Conservation (phyloP, 495 filamentous ascomycete species). For the Eremomyces bilateralis region DNA sequence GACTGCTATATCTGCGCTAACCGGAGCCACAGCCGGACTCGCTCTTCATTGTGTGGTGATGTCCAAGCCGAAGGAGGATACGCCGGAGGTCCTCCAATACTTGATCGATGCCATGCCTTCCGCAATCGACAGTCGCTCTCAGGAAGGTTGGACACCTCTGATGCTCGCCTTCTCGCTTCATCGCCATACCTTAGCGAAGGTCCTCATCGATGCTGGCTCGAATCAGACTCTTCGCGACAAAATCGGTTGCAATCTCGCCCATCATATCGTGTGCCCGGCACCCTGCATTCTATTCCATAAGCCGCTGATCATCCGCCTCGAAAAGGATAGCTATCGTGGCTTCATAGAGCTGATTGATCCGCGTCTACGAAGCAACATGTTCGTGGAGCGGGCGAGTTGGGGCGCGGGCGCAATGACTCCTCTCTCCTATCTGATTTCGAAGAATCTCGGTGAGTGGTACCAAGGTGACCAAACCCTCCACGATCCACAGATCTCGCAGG, state of each 20-base stretch:
- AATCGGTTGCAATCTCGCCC: slow-evolving; percentile 35
- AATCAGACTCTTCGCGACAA: slow-evolving; percentile 35
- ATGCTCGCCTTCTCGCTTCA: slow-evolving; percentile 31
- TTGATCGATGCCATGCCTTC: slow-evolving; percentile 33
- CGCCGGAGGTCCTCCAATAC: slow-evolving; percentile 35
- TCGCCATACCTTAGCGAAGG: slow-evolving; percentile 28
- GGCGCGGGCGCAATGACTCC: slow-evolving; percentile 28
- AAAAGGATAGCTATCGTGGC: too few species aligned
- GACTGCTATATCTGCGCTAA: slow-evolving; percentile 1
- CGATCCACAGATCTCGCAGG: slow-evolving; percentile 5
- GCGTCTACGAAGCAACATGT: slow-evolving; percentile 23
- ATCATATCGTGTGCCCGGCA: too few species aligned
- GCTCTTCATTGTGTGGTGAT: slow-evolving; percentile 45
- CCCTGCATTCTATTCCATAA: slow-evolving; percentile 14
- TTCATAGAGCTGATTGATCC: slow-evolving; percentile 33
- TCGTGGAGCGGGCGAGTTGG: slow-evolving; percentile 23
- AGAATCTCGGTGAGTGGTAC: neutral
- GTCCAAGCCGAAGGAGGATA: slow-evolving; percentile 16
- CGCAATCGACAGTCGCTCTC: slow-evolving; percentile 33
- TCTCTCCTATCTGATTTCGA: too few species aligned
- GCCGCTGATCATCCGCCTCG: slow-evolving; percentile 12
- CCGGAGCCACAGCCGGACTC: slow-evolving; percentile 19
- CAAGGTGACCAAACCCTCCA: neutral
- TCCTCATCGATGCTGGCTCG: slow-evolving; percentile 40
- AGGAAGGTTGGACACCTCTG: slow-evolving; percentile 36